These are phyloP conservation scores for Dichomitus squalens DNA, from an alignment of 1,284 basidiomycete genomes.

Conservation along the genomic window DNA sequence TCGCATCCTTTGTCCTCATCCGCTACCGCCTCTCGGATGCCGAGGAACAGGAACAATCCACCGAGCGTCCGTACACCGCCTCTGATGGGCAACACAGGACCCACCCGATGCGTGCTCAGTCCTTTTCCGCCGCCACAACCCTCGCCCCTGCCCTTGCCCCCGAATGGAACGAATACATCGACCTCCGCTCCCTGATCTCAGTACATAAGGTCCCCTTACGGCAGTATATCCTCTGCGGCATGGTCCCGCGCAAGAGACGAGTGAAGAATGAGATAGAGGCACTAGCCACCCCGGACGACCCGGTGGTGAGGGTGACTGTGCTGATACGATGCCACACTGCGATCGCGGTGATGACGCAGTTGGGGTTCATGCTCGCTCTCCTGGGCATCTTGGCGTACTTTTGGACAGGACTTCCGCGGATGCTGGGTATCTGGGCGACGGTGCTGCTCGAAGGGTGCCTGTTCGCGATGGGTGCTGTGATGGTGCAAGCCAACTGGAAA, in stretches of 20 bases:
- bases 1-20: constrained; percentile 38
- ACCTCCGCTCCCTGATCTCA: constrained; percentile 17
- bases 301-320: constrained; percentile 23
- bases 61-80: background rate
- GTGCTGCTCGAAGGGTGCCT: constrained; percentile 31
- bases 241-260: background rate
- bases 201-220: constrained; percentile 18
- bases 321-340: constrained; percentile 36
- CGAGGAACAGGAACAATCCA: constrained; percentile 20
- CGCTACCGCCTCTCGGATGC: constrained; percentile 35
- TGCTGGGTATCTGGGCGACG: constrained; percentile 36
- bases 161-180: background rate
- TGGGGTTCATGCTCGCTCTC: constrained; percentile 39
- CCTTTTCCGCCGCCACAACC: background rate
- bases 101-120: background rate
- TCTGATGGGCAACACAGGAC: background rate
- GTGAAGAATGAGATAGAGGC: background rate
- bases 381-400: constrained; percentile 37
- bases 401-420: constrained; percentile 34
- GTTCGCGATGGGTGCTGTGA: constrained; percentile 1
- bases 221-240: background rate
- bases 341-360: constrained; percentile 31
- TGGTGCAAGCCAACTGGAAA: background rate
- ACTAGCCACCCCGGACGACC: background rate
- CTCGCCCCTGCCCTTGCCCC: background rate